Conservation (phyloP, 495 filamentous ascomycete genomes). For the Trichoderma orchidacearum region DNA sequence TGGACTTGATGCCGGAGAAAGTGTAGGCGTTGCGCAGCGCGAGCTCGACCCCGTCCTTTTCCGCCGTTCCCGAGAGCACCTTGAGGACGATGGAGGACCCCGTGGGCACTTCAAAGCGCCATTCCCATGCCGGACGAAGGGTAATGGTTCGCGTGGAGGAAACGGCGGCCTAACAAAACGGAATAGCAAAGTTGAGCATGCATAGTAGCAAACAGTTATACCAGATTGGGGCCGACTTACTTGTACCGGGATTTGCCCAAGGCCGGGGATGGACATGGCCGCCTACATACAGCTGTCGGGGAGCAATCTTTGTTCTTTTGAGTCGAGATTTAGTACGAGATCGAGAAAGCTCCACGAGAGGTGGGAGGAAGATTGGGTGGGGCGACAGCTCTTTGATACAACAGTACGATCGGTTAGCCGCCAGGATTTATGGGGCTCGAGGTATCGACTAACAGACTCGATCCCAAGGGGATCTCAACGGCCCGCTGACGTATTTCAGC, state of each 20-base stretch:
- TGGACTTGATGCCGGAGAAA: conserved; percentile 71
- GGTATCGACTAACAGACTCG: not conserved
- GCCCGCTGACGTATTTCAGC: not conserved
- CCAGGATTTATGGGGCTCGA: too few species aligned
- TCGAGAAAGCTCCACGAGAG: not conserved
- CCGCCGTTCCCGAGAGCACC: conserved; percentile 69
- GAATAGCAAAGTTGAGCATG: not conserved
- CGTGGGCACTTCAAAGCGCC: conserved; percentile 80
- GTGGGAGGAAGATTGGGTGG: too few species aligned
- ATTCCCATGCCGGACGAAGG: conserved; percentile 51
- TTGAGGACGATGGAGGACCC: conserved; percentile 38
- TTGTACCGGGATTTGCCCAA: conserved; percentile 30
- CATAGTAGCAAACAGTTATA: not conserved
- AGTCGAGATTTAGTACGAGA: too few species aligned
- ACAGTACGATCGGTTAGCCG: too few species aligned
- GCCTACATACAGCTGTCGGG: conserved; percentile 1
- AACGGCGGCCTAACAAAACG: conserved; percentile 3
- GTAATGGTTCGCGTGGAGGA: conserved; percentile 16
- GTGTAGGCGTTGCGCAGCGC: conserved; percentile 67
- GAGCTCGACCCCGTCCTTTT: conserved; percentile 93
- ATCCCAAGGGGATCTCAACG: not conserved
- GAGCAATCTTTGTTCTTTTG: not conserved
- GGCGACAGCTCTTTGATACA: too few species aligned
- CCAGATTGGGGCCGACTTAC: conserved; percentile 20
- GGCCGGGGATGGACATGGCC: conserved; percentile 14